A percentile compares a stretch with the other conserved stretches of the same genome.
Conservation (phyloP, 2,329 filamentous ascomycete genomes). For the Scytalidium lignicola region DNA sequence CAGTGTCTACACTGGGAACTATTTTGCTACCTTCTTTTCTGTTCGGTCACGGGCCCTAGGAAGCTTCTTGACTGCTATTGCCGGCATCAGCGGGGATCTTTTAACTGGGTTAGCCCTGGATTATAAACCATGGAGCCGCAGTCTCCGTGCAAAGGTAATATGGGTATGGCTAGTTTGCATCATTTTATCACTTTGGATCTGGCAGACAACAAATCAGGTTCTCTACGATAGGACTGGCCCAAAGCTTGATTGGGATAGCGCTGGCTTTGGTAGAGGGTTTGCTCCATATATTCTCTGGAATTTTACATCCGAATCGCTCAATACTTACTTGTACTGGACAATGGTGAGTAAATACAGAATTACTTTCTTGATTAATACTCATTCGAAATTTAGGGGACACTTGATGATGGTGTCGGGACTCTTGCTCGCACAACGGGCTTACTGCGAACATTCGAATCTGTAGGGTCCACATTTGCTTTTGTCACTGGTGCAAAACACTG, state of each 20-base stretch:
- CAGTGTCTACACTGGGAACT: conserved; percentile 47
- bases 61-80: conserved; percentile 62
- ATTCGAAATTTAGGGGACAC: conserved; percentile 25
- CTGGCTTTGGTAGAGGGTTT: conserved; percentile 61
- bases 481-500: conserved; percentile 37
- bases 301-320: conserved; percentile 60
- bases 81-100: conserved; percentile 60
- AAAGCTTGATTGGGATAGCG: conserved; percentile 54
- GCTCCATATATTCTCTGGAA: conserved; percentile 27
- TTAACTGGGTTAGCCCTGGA: conserved; percentile 43
- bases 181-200: conserved; percentile 44
- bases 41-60: conserved; percentile 64
- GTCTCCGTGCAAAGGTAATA: conserved; percentile 27
- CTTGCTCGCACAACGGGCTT: conserved; percentile 44
- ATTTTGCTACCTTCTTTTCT: conserved; percentile 57
- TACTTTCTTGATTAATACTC: background rate
- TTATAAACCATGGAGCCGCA: conserved; percentile 23
- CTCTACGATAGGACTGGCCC: conserved; percentile 38
- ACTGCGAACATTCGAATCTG: conserved; percentile 42
- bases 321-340: conserved; percentile 62
- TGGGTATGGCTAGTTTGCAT: conserved; percentile 63
- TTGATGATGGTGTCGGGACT: conserved; percentile 46
- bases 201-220: conserved; percentile 44
- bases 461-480: conserved; percentile 42
- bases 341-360: conserved; percentile 26